A percentile compares a stretch with the other conserved stretches of the same genome.
These are phyloP conservation scores for Monilinia aucupariae DNA, from an alignment of 2,329 filamentous ascomycete species.

Conservation along the genomic window DNA sequence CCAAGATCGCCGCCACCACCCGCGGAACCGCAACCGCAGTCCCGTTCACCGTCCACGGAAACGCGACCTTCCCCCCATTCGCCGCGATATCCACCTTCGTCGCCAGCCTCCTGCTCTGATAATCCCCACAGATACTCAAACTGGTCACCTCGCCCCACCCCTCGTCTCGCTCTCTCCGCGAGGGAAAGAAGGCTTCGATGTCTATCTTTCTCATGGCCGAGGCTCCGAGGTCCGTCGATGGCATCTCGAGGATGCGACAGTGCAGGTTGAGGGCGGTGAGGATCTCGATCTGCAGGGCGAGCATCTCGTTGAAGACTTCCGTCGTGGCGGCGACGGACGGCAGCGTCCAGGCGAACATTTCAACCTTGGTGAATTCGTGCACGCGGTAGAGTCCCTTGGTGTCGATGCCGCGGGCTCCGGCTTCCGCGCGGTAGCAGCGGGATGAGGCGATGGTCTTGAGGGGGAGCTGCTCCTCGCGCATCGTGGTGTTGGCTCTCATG, in stretches of 20 bases:
- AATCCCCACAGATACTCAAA: slow-evolving; percentile 88
- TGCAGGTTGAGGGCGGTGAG: slow-evolving; percentile 70
- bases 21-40: slow-evolving; percentile 89
- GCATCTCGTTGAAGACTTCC: slow-evolving; percentile 74
- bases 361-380: slow-evolving; percentile 97
- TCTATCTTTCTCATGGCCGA: slow-evolving; percentile 83
- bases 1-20: slow-evolving; percentile 80
- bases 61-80: slow-evolving; percentile 53
- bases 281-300: slow-evolving; percentile 81
- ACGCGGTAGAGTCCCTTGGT: slow-evolving; percentile 95
- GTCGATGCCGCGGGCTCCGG: slow-evolving; percentile 79
- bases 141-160: slow-evolving; percentile 95
- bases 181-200: slow-evolving; percentile 92
- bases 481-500: slow-evolving; percentile 70
- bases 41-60: slow-evolving; percentile 88
- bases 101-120: slow-evolving; percentile 77
- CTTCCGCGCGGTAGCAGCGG: slow-evolving; percentile 93
- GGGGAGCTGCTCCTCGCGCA: slow-evolving; percentile 64
- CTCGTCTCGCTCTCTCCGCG: slow-evolving; percentile 56
- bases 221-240: slow-evolving; percentile 78
- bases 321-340: slow-evolving; percentile 48
- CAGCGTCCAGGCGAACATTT: slow-evolving; percentile 88
- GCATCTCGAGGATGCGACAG: slow-evolving; percentile 91
- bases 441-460: slow-evolving; percentile 77
- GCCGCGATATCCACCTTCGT: slow-evolving; percentile 60